Conservation (phyloP, 495 filamentous ascomycete species). For the Aspergillus bertholletiae region DNA sequence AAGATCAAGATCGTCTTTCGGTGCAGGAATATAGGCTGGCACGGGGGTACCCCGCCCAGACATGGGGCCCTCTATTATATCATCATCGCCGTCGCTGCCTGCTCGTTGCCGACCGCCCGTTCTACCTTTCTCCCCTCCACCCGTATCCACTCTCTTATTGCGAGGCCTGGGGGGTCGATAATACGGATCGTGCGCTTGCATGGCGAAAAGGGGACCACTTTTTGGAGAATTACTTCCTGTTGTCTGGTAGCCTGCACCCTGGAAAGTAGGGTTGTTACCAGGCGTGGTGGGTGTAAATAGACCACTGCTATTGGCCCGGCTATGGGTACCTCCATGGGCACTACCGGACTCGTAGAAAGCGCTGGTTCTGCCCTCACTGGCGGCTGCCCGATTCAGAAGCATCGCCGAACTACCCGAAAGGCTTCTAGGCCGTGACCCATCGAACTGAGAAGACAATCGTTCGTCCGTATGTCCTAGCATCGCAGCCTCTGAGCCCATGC, state of each 20-base stretch:
- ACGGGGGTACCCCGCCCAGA: constrained; percentile 52
- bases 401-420: constrained; percentile 80
- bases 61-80: constrained; percentile 42
- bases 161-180: constrained; percentile 78
- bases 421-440: constrained; percentile 68
- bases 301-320: constrained; percentile 47
- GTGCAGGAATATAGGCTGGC: constrained; percentile 47
- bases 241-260: constrained; percentile 52
- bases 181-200: constrained; percentile 63
- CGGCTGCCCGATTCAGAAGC: constrained; percentile 56
- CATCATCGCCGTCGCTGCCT: constrained; percentile 31
- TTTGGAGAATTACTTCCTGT: constrained; percentile 34
- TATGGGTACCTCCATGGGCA: constrained; percentile 44
- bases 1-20: constrained; percentile 53
- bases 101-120: constrained; percentile 37
- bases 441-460: constrained; percentile 63
- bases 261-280: constrained; percentile 65
- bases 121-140: constrained; percentile 34
- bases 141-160: constrained; percentile 53
- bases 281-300: constrained; percentile 66
- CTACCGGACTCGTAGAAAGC: constrained; percentile 44
- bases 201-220: constrained; percentile 41
- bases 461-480: constrained; percentile 68
- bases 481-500: constrained; percentile 73
- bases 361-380: constrained; percentile 46